Percentiles rank a stretch among this genome's conserved stretches.
phyloP scores from a whole-genome alignment of 2,329 filamentous ascomycete species.

The Aspergillus ibericus region DNA sequence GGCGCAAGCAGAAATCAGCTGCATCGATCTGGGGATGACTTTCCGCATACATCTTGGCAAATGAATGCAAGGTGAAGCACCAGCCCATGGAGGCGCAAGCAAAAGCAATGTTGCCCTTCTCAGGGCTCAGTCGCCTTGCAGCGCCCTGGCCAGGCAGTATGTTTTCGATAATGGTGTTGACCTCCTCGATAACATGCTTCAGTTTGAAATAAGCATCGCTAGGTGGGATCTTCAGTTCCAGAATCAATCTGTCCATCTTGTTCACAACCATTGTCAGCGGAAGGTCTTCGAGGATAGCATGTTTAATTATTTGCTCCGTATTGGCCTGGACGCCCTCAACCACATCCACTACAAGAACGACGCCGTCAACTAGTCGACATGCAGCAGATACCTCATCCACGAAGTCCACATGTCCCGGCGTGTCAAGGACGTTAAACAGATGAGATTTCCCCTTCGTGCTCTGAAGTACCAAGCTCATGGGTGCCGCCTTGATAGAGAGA shows the following conservation, averaged over 20 bases:
- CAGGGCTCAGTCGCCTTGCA: constrained; percentile 79
- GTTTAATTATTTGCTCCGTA: constrained; percentile 95
- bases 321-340: constrained; percentile 99
- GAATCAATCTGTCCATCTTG: constrained; percentile 93
- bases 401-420: constrained; percentile 96
- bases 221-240: constrained; percentile 91
- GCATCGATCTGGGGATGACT: constrained; percentile 79
- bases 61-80: constrained; percentile 93
- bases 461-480: constrained; percentile 90
- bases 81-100: constrained; percentile 91
- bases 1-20: constrained; percentile 75
- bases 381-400: constrained; percentile 93
- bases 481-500: constrained; percentile 85
- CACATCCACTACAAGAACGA: constrained; percentile 91
- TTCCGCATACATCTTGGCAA: constrained; percentile 94
- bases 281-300: constrained; percentile 85
- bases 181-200: constrained; percentile 97
- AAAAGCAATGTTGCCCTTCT: constrained; percentile 98
- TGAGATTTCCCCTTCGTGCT: constrained; percentile 92
- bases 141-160: constrained; percentile 79
- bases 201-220: constrained; percentile 98
- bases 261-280: constrained; percentile 90
- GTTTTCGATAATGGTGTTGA: constrained; percentile 93
- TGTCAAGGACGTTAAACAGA: constrained; percentile 91
- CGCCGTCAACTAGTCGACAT: constrained; percentile 82